Evolutionary conservation across 2,329 filamentous ascomycete species (phyloP).

Genomic region (Fusarium pseudoanthophilum): DNA sequence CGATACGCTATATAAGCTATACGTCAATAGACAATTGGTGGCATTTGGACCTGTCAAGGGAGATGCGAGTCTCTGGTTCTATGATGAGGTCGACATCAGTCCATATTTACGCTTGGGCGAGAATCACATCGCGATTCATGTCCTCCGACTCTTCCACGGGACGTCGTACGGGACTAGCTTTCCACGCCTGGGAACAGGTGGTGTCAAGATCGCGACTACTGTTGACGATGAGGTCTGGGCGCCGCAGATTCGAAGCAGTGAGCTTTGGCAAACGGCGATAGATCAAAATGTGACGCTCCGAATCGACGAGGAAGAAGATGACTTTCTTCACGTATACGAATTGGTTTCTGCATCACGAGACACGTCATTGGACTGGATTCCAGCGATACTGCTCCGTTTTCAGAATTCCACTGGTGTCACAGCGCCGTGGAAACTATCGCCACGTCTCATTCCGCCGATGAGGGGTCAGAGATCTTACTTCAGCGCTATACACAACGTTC

Average conservation of each 20-base stretch:
- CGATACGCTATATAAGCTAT: background rate
- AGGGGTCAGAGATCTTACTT: background rate
- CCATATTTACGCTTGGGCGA: background rate
- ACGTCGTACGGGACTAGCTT: background rate
- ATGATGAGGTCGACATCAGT: background rate
- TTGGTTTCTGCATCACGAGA: background rate
- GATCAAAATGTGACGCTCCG: background rate
- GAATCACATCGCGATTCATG: background rate
- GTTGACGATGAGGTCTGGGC: background rate
- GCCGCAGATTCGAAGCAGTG: background rate
- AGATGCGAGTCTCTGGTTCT: background rate
- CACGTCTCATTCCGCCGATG: background rate
- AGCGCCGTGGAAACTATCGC: background rate
- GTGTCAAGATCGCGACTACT: background rate
- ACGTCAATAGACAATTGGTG: background rate
- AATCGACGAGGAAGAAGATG: background rate
- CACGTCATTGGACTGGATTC: background rate
- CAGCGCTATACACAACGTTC: background rate
- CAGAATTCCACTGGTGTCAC: background rate
- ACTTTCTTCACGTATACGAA: conserved; percentile 5
- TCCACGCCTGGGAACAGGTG: background rate
- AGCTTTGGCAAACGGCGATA: background rate
- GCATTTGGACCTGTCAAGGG: background rate
- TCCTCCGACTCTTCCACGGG: background rate
- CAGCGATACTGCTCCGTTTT: background rate